These are phyloP conservation scores for Colletotrichum sp. DNA, from an alignment of 2,329 filamentous ascomycete genomes.

Conservation along the genomic window DNA sequence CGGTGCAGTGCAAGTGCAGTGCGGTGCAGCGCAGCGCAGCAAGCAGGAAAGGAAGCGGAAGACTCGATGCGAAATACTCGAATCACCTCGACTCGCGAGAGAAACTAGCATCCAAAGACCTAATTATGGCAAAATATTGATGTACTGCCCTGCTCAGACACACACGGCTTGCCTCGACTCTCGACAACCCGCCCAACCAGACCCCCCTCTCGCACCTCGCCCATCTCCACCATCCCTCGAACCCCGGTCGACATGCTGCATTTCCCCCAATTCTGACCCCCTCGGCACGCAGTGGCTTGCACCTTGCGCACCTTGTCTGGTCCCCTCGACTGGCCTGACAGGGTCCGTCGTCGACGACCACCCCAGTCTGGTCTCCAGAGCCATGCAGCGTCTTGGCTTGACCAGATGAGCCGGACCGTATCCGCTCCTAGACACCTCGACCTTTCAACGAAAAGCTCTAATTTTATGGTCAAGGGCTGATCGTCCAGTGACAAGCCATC, in stretches of 20 bases:
- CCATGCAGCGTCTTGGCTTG: constrained; percentile 22
- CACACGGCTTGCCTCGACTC: constrained; percentile 9
- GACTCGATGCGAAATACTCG: not conserved
- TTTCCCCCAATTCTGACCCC: constrained; percentile 18
- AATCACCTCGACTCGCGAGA: not conserved
- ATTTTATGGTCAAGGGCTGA: constrained; percentile 45
- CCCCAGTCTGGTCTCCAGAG: constrained; percentile 18
- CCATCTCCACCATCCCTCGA: constrained; percentile 5
- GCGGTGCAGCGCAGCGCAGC: not conserved
- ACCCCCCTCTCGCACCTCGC: not conserved
- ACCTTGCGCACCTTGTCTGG: constrained; percentile 1
- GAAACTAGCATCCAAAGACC: constrained; percentile 5
- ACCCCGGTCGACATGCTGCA: constrained; percentile 11
- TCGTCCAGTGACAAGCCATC: constrained; percentile 48
- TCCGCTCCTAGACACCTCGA: constrained; percentile 22
- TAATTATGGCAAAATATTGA: constrained; percentile 24
- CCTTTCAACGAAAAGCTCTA: constrained; percentile 33
- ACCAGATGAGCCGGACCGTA: constrained; percentile 24
- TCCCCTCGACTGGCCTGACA: constrained; percentile 11
- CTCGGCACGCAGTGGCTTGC: constrained; percentile 24
- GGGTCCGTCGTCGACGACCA: constrained; percentile 17
- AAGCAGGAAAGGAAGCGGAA: not conserved
- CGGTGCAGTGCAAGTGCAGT: not conserved
- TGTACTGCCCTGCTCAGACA: constrained; percentile 17
- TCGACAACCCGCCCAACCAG: constrained; percentile 18